Percentiles rank a stretch among this genome's conserved stretches.
phyloP scores from a whole-genome alignment of 1,284 basidiomycete species.

The Trichosporon coremiiforme region DNA sequence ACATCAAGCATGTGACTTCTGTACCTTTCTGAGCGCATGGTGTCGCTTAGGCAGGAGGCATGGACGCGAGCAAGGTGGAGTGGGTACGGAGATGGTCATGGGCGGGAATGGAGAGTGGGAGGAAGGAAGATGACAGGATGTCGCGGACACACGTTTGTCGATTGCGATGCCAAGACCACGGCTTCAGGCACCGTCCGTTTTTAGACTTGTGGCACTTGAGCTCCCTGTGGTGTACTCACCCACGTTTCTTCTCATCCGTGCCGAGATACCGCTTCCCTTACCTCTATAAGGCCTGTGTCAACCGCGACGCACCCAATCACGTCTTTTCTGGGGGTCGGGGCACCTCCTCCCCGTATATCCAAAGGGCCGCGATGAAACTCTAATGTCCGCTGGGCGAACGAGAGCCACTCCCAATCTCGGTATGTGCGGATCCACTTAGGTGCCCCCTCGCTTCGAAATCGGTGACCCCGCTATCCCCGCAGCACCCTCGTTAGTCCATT shows the following conservation, averaged over 20 bases:
- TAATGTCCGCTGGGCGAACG: neutral
- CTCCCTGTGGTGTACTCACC: neutral
- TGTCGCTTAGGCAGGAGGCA: neutral
- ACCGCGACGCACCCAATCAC: neutral
- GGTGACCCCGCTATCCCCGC: slow-evolving; percentile 4
- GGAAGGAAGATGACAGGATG: neutral
- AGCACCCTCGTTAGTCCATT: neutral
- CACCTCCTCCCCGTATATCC: neutral
- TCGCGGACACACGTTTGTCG: neutral
- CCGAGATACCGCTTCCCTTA: neutral
- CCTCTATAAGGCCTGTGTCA: neutral
- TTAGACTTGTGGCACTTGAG: slow-evolving; percentile 10
- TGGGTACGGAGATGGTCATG: neutral
- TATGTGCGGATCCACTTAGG: slow-evolving; percentile 10
- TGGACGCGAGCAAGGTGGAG: neutral
- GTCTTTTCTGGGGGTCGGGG: neutral
- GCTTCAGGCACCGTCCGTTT: slow-evolving; percentile 10
- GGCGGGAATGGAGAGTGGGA: neutral
- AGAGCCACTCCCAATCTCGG: neutral
- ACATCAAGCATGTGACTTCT: neutral
- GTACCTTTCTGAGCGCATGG: neutral
- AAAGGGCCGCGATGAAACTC: neutral
- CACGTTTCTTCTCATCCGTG: slow-evolving; percentile 1
- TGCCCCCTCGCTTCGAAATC: neutral
- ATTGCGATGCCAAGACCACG: slow-evolving; percentile 9